Evolutionary conservation across 1,284 basidiomycete species (phyloP), one percentile per base, ranked within the genome.

Genomic region (Paramarasmius palmivorus): DNA sequence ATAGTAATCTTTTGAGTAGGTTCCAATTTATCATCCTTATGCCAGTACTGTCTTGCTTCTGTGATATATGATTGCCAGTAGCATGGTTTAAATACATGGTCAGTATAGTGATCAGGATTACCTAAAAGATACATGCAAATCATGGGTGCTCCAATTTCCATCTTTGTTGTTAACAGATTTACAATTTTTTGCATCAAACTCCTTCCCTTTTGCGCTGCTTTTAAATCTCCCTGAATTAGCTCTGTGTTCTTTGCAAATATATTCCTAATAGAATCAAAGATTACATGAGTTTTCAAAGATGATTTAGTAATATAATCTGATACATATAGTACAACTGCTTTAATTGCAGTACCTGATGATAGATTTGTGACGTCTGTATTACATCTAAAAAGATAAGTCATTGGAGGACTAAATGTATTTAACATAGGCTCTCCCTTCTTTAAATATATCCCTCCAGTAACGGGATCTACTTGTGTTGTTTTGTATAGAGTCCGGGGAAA

Each of bases 271-370:
- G 63, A 54, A 19, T 70, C 63, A 65, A 74, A 73, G 17, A 71
- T 62, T 1, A 55, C 57, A 56, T 69, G 62, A 2, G 71, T 74
- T 42, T 72, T 73, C 17, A 74, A 49, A 1, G 54, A 29, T 5
- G 58, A 40, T 50, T 76, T 76, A 0, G 71, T 73, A 20, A 76
- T 65, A 61, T 75, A 76, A 52, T 76, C 70, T 4, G 71, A 65
- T 2, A 74, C 62, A 65, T 74, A 76, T 7, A 61, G 57, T 5
- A 75, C 54, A 2, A 73, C 65, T 22, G 69, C 64, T 53, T 71
- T 73, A 4, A 74, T 63, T 4, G 68, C 65, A n/a, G 69, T 73
- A 1, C 72, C 70, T 26, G 70, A 72, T 6, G 63, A 36, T 8
- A 73, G 46, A 55, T 63, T 63, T 1, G 69, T 72, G 2, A 71